phyloP scores from a whole-genome alignment of 257 asterid species.

The Rubia yunnanensis region DNA sequence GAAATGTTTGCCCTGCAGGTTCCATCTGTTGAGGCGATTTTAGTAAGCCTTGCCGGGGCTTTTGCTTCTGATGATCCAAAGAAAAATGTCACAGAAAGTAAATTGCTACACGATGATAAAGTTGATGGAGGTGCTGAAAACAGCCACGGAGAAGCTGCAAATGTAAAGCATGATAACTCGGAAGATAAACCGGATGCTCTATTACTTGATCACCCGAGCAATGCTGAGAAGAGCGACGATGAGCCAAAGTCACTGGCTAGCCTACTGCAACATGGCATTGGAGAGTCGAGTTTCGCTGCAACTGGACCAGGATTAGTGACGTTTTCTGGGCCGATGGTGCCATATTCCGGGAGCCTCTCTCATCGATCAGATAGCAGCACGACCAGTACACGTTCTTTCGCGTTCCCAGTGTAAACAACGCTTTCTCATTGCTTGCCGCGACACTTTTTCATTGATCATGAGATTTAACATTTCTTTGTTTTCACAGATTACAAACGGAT shows the following conservation, averaged over 20 bases:
- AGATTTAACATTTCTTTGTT: background rate
- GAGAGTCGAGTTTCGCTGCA: conserved; percentile 73
- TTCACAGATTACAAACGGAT: conserved; percentile 65
- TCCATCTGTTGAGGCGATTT: conserved; percentile 24
- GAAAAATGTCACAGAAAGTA: conserved; percentile 26
- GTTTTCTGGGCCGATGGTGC: conserved; percentile 52
- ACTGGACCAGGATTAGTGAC: conserved; percentile 40
- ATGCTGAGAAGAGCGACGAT: conserved; percentile 11
- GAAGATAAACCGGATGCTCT: conserved; percentile 8
- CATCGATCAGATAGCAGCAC: conserved; percentile 89
- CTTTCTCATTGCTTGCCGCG: background rate
- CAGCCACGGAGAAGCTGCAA: conserved; percentile 6
- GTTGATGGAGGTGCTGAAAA: conserved; percentile 15
- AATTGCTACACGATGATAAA: conserved; percentile 26
- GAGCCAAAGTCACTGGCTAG: conserved; percentile 15
- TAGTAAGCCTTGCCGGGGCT: conserved; percentile 17
- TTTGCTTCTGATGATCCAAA: conserved; percentile 24
- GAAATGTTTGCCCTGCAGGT: conserved; percentile 24
- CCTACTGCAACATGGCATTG: conserved; percentile 37
- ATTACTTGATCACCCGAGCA: conserved; percentile 15
- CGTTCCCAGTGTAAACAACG: conserved; percentile 81
- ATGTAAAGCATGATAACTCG: background rate
- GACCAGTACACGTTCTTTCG: conserved; percentile 75
- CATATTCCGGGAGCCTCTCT: conserved; percentile 67
- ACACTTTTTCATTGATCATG: too few relatives aligned